Evolutionary conservation across 371 early-diverging fungal genomes (phyloP), one percentile per base, ranked within the genome.

Genomic region (Mucor sp.): DNA sequence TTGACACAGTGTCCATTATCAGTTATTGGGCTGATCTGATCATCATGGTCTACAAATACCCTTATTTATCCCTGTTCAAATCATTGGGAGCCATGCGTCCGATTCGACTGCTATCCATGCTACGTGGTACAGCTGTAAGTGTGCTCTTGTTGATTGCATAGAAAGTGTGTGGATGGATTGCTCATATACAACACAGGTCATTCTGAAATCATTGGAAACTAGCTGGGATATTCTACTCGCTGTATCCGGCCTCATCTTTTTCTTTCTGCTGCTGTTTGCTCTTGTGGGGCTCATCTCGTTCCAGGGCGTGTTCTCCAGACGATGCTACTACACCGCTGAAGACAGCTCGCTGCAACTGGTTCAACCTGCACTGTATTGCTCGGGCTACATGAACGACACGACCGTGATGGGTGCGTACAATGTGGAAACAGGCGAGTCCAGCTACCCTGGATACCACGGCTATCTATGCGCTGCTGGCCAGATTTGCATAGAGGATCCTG

Each of bases 201-300:
- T 87, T 64, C 62, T 87, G 56, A 72, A 78, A 58, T 87, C 88
- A 0, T 64, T 87, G 3, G 82, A 85, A n/a, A 76, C 79, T 15
- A 84, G 85, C 33, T 85, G 84, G 67, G 81, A 82, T 25, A 63
- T 87, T 33, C 64, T 87, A 19, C 63, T 86, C 43, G 85, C 80
- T 43, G 85, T 87, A 4, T 63, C 77, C 17, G 85, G 80, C 0
- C 82, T 87, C 28, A 80, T 85, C 44, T 83, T 85, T 57, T 87
- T 87, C 64, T 87, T 87, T 61, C 60, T 85, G n/a, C 15, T 86
- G 7, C 65, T 87, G 4, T 80, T 86, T 76, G 85, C 86, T n/a
- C 68, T 87, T 7, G 63, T 86, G 30, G 88, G 88, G 9, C 62
- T 86, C 2, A 76, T 85, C 9, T 78, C 86, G 6, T 87, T 85